Evolutionary conservation across 352 stramenopile species (phyloP), one percentile per base, ranked within the genome.

Genomic region (Pythium apleroticum): DNA sequence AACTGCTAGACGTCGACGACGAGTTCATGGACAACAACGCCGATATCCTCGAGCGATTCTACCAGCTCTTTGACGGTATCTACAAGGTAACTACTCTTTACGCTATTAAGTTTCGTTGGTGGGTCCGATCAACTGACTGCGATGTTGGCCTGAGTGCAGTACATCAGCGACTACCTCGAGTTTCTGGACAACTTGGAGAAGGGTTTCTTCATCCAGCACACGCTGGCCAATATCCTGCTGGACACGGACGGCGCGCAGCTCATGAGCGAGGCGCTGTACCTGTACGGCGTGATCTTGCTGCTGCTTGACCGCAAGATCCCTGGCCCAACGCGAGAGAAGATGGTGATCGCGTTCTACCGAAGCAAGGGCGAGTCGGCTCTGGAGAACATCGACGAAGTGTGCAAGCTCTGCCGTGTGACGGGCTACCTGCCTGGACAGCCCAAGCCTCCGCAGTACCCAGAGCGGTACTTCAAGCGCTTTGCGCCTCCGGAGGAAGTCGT

Each of bases 201-300:
- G 48, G 96, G 96, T 0, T 98, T 96, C 66, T 98, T 98, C 70
- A 98, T 98, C 68, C 92, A 98, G 64, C 92, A 98, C 73, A 98
- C 94, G 20, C 75, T 98, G 35, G 93, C 97, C 43, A 96, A 93
- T 59, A 96, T 98, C 30, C 68, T 98, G 25, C 75, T 97, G n/a
- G 93, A 98, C 64, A 88, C 81, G 3, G 93, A 98, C 52, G 96
- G 96, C 22, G 90, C 91, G 49, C 94, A 98, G 62, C 86, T 98
- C 61, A 88, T 98, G 76, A 97, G 88, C 66, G 96, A 98, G 64
- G 91, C 92, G 24, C 71, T 98, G 39, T 98, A 97, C 64, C 82
- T 98, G n/a, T 98, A 97, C 63, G 95, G 94, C 54, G 89, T 97
- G 41, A 98, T 98, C 66, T 78, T 98, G 48, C 71, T 98, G 22